These are phyloP conservation scores for Psilocybe cubensis DNA, from an alignment of 768 basidiomycete genomes.

Conservation along the genomic window DNA sequence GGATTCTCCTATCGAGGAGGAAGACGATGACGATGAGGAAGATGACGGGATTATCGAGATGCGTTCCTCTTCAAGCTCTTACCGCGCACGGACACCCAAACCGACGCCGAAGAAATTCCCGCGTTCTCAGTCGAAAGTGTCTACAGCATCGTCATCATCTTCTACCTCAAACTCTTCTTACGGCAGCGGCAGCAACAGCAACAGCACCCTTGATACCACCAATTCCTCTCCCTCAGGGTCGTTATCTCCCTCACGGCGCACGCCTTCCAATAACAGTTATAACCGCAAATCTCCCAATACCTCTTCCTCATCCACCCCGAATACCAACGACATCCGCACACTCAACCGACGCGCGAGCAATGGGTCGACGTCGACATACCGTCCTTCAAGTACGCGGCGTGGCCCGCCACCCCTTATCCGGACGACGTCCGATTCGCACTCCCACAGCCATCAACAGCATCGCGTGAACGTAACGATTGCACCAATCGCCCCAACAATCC, in stretches of 20 bases:
- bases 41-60: constrained; percentile 67
- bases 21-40: constrained; percentile 41
- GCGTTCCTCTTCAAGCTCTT: constrained; percentile 36
- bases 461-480: constrained; percentile 45
- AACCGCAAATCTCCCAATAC: constrained; percentile 18
- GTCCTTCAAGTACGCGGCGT: constrained; percentile 26
- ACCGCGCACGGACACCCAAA: constrained; percentile 9
- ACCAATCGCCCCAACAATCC: constrained; percentile 67
- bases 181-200: constrained; percentile 17
- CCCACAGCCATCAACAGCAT: constrained; percentile 2
- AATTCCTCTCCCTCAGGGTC: constrained; percentile 25
- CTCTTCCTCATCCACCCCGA: not conserved
- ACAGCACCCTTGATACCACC: constrained; percentile 12
- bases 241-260: constrained; percentile 24
- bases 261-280: constrained; percentile 9
- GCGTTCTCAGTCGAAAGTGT: constrained; percentile 48
- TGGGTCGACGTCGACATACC: constrained; percentile 20
- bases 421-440: constrained; percentile 17
- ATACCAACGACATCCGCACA: not conserved
- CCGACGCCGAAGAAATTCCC: constrained; percentile 25
- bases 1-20: constrained; percentile 33
- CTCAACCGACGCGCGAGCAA: constrained; percentile 1
- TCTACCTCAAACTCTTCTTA: constrained; percentile 30
- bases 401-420: constrained; percentile 30
- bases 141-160: constrained; percentile 46